phyloP scores from a whole-genome alignment of 2,329 filamentous ascomycete species.

The Penicillium polonicum region DNA sequence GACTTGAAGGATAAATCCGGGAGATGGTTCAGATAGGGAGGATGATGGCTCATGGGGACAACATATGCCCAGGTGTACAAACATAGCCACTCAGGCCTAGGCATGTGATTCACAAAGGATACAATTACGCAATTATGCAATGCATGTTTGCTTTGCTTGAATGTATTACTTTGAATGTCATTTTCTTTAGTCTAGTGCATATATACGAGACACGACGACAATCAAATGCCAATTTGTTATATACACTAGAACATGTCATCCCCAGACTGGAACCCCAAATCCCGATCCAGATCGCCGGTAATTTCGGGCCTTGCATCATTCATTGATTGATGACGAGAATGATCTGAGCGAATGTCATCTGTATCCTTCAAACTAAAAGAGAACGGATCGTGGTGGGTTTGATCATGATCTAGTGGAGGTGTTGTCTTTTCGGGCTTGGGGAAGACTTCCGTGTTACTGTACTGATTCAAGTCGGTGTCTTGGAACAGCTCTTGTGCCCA shows the following conservation, averaged over 20 bases:
- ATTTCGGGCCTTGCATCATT: conserved; percentile 24
- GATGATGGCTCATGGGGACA: too few species aligned
- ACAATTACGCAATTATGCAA: too few species aligned
- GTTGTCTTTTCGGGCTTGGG: neutral
- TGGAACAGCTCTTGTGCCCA: conserved; percentile 34
- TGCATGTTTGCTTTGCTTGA: neutral
- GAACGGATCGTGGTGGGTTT: conserved; percentile 20
- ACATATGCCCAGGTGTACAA: too few species aligned
- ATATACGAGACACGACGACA: neutral
- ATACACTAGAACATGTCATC: conserved; percentile 34
- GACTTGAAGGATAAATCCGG: too few species aligned
- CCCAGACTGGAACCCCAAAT: conserved; percentile 35
- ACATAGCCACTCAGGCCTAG: too few species aligned
- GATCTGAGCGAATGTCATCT: neutral
- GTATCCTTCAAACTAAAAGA: conserved; percentile 22
- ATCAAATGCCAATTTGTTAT: too few species aligned
- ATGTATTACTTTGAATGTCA: neutral
- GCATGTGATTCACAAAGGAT: too few species aligned
- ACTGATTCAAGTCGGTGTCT: conserved; percentile 18
- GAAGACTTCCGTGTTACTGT: conserved; percentile 13
- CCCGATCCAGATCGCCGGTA: conserved; percentile 40
- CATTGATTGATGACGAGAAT: conserved; percentile 10
- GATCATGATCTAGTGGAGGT: conserved; percentile 1
- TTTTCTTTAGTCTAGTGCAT: neutral
- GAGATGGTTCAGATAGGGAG: too few species aligned